Evolutionary conservation across 441 rosid species (phyloP), one percentile per base, ranked within the genome.

Genomic region (Populus hybrid): DNA sequence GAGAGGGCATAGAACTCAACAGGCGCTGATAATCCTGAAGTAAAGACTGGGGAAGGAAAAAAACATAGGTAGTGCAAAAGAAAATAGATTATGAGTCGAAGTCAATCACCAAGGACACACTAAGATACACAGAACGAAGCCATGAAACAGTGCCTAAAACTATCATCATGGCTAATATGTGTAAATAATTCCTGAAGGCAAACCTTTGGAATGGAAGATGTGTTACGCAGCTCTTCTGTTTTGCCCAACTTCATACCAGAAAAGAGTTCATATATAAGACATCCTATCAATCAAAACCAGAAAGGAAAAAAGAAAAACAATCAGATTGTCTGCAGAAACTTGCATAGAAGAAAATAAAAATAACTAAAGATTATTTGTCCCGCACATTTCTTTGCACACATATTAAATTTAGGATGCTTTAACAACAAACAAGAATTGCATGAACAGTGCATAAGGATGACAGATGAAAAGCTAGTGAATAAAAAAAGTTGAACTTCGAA

Each of bases 21-120:
- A 97, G 94, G 77, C 99, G 93, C 91, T 97, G 99, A 86, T 97
- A 97, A 93, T 97, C 99, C 88, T 97, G 98, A 92, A 97, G 99
- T 87, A 97, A 90, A 84, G 98, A 90, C 99, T 97, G 97, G 81
- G 78, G 83, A 69, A 40, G 30, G 36, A 71, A 84, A 84, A 83
- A 78, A 88, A 83, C 86, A 70, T 75, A 70, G 81, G 85, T 74
- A 83, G 81, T 85, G 72, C 81, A 85, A 80, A 84, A 82, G 87
- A 85, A 87, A 87, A 80, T 73, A 76, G 84, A 78, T 77, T 38
- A 69, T 75, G 21, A 73, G 59, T 74, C 63, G 42, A 79, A 77
- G 81, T 73, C 14, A 72, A 59, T 75, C 50, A 23, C 14, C 18
- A 63, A 50, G 23, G n/a, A 32, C 36, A 68, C n/a, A 65, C 30